Percentiles rank a stretch among this genome's conserved stretches.
Evolutionary conservation across 306 rosid genomes (phyloP).

Genomic region (Casuarina equisetifolia): DNA sequence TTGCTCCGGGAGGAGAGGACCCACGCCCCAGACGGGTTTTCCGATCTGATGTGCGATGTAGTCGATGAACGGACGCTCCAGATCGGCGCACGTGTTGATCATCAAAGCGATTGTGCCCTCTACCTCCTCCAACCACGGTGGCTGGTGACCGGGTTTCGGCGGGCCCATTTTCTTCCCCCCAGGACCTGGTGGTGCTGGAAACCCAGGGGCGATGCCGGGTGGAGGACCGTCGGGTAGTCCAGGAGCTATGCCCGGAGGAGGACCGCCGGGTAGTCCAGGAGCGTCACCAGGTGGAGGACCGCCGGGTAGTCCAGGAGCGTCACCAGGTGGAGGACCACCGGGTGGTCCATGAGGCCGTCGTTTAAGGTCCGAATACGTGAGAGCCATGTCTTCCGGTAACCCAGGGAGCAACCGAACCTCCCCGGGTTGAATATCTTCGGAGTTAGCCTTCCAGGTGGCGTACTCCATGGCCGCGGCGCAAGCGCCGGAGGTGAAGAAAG

Average conservation of each 20-base stretch:
- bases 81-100: constrained; percentile 74
- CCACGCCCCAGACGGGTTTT: constrained; percentile 67
- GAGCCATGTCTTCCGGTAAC: constrained; percentile 52
- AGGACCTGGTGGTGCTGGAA: constrained; percentile 7
- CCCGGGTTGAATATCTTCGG: constrained; percentile 38
- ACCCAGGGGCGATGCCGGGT: not conserved
- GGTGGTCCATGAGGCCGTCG: constrained; percentile 24
- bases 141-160: constrained; percentile 32
- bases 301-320: no score
- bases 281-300: no score
- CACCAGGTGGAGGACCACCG: not conserved
- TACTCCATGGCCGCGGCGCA: constrained; percentile 55
- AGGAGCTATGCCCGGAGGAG: no score
- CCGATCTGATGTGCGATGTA: constrained; percentile 30
- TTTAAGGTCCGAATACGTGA: constrained; percentile 38
- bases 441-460: constrained; percentile 52
- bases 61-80: constrained; percentile 52
- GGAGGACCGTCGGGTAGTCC: constrained; percentile 4
- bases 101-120: constrained; percentile 31
- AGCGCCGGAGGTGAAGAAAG: constrained; percentile 63
- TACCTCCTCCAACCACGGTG: constrained; percentile 38
- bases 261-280: not conserved
- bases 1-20: constrained; percentile 63
- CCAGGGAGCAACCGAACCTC: constrained; percentile 52
- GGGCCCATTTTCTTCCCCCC: constrained; percentile 33